Conservation (phyloP, 169 alveolate species). For the Toxoplasma gondii region DNA sequence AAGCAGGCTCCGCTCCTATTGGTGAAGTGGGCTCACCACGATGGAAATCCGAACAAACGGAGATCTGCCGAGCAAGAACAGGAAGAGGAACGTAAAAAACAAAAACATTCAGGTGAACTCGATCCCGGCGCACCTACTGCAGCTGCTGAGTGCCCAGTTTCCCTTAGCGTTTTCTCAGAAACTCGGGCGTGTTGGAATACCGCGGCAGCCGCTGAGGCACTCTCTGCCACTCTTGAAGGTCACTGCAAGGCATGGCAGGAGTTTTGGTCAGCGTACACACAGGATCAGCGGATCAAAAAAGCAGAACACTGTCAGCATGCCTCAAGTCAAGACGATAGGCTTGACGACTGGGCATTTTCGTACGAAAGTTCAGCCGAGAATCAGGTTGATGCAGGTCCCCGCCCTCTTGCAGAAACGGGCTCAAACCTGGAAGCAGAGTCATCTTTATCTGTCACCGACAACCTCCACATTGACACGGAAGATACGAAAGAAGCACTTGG, state of each 20-base stretch:
- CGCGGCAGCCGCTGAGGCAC: background rate
- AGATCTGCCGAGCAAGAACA: slow-evolving; percentile 6
- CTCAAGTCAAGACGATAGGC: background rate
- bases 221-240: slow-evolving; percentile 30
- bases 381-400: background rate
- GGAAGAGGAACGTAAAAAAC: slow-evolving; percentile 9
- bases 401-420: background rate
- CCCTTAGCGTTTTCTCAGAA: background rate
- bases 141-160: background rate
- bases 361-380: background rate
- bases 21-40: slow-evolving; percentile 96
- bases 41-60: slow-evolving; percentile 43
- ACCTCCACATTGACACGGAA: background rate
- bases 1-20: slow-evolving; percentile 89
- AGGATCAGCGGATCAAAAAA: background rate
- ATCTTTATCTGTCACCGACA: background rate
- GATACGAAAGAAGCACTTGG: background rate
- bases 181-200: background rate
- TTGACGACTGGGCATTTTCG: background rate
- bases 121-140: background rate
- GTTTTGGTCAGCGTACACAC: background rate
- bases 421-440: background rate
- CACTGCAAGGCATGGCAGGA: slow-evolving; percentile 48
- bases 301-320: background rate
- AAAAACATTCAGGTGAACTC: background rate